These are phyloP conservation scores for Tranzscheliella williamsii DNA, from an alignment of 1,284 basidiomycete species.

Conservation along the genomic window DNA sequence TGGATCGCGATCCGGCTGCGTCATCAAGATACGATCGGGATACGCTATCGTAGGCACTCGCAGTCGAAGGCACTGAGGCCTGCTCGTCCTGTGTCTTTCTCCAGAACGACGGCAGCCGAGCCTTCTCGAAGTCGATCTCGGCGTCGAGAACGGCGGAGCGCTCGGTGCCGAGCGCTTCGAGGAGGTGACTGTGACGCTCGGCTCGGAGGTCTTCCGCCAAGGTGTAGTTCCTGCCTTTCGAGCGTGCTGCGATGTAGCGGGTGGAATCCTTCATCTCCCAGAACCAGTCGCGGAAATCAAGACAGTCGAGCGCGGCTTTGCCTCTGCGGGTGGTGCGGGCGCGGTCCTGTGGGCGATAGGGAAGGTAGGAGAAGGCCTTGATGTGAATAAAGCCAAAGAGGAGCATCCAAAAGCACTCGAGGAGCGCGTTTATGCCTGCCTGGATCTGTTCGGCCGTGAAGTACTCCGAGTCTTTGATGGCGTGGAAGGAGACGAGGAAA, in stretches of 20 bases:
- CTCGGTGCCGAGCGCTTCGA: constrained; percentile 39
- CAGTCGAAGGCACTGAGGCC: too few species aligned
- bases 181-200: constrained; percentile 37
- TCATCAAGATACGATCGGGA: too few species aligned
- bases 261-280: constrained; percentile 44
- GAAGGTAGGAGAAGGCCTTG: constrained; percentile 73
- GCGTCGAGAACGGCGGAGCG: constrained; percentile 22
- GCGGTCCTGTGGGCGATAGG: constrained; percentile 64
- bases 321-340: constrained; percentile 20
- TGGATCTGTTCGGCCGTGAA: constrained; percentile 74
- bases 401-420: constrained; percentile 74
- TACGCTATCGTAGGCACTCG: too few species aligned
- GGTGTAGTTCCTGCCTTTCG: constrained; percentile 35
- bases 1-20: too few species aligned
- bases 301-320: constrained; percentile 35
- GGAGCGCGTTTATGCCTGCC: constrained; percentile 72
- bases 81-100: too few species aligned
- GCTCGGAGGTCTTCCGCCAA: constrained; percentile 45
- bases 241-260: constrained; percentile 33
- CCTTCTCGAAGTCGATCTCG: constrained; percentile 35
- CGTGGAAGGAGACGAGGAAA: constrained; percentile 68
- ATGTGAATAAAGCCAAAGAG: constrained; percentile 72
- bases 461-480: constrained; percentile 69
- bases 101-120: constrained; percentile 32
- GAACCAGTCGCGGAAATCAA: constrained; percentile 53